Evolutionary conservation across 352 stramenopile genomes (phyloP).

Genomic region (Phytophthora multivora): DNA sequence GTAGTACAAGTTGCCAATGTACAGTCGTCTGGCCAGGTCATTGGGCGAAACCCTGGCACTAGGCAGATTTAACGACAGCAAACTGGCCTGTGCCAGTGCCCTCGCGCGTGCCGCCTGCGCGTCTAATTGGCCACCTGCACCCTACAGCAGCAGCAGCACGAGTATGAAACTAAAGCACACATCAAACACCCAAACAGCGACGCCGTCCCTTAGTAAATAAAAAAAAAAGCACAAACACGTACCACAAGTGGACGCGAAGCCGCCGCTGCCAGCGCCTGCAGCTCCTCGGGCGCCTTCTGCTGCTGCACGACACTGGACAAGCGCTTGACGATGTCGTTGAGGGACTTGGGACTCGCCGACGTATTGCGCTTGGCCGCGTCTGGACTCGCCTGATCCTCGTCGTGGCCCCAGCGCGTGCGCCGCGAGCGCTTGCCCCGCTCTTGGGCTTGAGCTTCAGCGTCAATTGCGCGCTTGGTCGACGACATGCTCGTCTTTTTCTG

Average conservation of each 20-base stretch:
- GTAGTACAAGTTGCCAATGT: constrained; percentile 86
- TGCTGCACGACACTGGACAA: constrained; percentile 72
- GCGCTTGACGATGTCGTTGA: constrained; percentile 68
- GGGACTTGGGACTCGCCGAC: constrained; percentile 23
- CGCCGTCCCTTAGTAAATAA: background rate
- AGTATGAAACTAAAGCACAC: constrained; percentile 49
- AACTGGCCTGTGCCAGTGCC: constrained; percentile 71
- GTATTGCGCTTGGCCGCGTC: constrained; percentile 1
- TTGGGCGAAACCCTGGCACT: constrained; percentile 50
- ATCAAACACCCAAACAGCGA: constrained; percentile 31
- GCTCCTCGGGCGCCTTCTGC: constrained; percentile 51
- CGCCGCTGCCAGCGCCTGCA: constrained; percentile 24
- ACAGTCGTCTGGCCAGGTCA: constrained; percentile 74
- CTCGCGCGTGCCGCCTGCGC: constrained; percentile 60
- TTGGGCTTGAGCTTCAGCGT: constrained; percentile 4
- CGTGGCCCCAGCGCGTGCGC: constrained; percentile 43
- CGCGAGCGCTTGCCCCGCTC: constrained; percentile 40
- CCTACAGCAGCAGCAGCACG: constrained; percentile 51
- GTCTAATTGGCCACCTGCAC: constrained; percentile 43
- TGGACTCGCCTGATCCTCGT: constrained; percentile 7
- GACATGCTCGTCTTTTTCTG: constrained; percentile 4
- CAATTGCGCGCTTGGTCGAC: constrained; percentile 28
- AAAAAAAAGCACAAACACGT: constrained; percentile 5
- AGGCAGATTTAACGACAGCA: constrained; percentile 64
- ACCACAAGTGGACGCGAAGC: constrained; percentile 32